A percentile compares a stretch with the other conserved stretches of the same genome.
These are phyloP conservation scores for Geotrichum carabidarum DNA, from an alignment of 1,139 yeast genomes.

Conservation along the genomic window DNA sequence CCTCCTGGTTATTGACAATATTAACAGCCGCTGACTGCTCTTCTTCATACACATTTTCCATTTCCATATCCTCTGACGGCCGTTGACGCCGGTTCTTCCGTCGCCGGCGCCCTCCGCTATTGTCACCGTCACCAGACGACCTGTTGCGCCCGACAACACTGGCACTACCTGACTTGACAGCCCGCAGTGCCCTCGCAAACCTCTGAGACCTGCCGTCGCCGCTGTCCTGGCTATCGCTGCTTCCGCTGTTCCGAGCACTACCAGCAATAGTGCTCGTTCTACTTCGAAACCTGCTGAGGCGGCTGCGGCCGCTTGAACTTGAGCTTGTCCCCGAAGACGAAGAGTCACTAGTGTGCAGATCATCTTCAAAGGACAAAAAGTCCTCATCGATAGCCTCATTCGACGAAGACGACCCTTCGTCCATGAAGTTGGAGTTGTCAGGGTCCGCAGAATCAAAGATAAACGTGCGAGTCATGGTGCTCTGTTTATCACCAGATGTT, in stretches of 20 bases:
- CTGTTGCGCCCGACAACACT: conserved; percentile 3
- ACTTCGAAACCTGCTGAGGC: conserved; percentile 6
- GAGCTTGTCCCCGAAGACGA: not conserved
- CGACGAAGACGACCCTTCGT: conserved; percentile 12
- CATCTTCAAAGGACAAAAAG: conserved; percentile 10
- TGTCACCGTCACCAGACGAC: not conserved
- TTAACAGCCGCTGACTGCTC: conserved; percentile 1
- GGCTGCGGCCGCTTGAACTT: conserved; percentile 5
- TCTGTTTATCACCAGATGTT: not conserved
- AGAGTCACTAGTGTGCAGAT: conserved; percentile 6
- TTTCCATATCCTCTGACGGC: not conserved
- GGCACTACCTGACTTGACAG: conserved; percentile 13
- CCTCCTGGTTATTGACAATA: conserved; percentile 1
- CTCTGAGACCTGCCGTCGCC: conserved; percentile 9
- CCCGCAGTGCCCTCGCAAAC: conserved; percentile 15
- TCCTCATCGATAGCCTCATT: conserved; percentile 12
- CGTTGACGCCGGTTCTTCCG: not conserved
- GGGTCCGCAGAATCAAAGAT: conserved; percentile 22
- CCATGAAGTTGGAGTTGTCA: conserved; percentile 14
- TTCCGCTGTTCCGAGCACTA: conserved; percentile 4
- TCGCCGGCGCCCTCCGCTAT: not conserved
- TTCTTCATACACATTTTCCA: conserved; percentile 8
- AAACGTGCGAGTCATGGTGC: conserved; percentile 16
- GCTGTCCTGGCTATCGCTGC: not conserved
- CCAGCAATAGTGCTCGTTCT: not conserved